Evolutionary conservation across 148 eudicot genomes (phyloP).

Genomic region (Rhododendron ferrugineum): DNA sequence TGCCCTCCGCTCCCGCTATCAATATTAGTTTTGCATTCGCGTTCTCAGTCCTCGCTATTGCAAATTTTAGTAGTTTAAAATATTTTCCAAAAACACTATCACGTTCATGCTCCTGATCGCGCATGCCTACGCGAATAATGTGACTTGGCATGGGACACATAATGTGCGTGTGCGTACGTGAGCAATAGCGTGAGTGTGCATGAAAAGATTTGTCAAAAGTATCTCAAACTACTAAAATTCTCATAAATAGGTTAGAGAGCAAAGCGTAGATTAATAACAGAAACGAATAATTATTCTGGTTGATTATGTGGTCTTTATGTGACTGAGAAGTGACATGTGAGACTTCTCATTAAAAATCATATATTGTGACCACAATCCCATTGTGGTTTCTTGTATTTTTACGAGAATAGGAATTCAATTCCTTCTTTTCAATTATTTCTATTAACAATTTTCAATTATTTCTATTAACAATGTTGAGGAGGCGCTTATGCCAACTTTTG

Average conservation of each 20-base stretch:
- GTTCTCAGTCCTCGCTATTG: no score
- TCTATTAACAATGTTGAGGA: no score
- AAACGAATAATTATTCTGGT: no score
- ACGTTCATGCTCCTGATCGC: neutral
- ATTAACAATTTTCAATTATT: no score
- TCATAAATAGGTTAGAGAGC: neutral
- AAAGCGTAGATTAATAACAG: neutral
- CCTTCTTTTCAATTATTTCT: no score
- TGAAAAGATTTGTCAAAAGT: neutral
- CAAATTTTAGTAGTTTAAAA: no score
- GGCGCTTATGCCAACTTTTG: neutral
- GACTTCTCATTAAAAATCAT: neutral
- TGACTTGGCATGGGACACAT: no score
- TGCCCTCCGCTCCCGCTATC: neutral
- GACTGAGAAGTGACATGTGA: neutral
- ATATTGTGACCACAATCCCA: neutral
- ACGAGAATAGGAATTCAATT: neutral
- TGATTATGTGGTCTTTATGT: neutral
- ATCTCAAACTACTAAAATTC: no score
- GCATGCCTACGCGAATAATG: no score
- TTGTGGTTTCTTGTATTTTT: neutral
- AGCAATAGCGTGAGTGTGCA: neutral
- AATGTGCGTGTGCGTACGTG: no score
- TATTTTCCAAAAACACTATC: no score
- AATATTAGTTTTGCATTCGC: no score